A percentile compares a stretch with the other conserved stretches of the same genome.
phyloP scores from a whole-genome alignment of 352 stramenopile genomes.

The Pythium grandisporangium region DNA sequence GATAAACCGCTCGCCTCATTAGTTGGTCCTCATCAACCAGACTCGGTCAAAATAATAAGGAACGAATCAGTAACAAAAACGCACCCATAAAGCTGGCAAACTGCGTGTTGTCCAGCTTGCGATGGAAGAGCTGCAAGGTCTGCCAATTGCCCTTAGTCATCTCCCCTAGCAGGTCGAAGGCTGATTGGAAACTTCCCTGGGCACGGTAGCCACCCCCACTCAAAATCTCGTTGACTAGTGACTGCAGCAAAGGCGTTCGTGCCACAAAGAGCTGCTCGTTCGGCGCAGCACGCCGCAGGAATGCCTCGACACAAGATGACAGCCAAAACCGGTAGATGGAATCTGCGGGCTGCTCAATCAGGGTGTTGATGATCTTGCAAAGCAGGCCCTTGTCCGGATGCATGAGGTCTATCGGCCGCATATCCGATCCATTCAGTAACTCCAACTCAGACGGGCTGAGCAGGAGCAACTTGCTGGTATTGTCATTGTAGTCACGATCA shows the following conservation, averaged over 20 bases:
- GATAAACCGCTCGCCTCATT: background rate
- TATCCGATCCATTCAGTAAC: slow-evolving; percentile 34
- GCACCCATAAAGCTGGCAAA: slow-evolving; percentile 88
- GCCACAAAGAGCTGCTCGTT: slow-evolving; percentile 90
- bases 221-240: slow-evolving; percentile 86
- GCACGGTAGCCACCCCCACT: slow-evolving; percentile 71
- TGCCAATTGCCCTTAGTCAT: slow-evolving; percentile 92
- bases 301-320: slow-evolving; percentile 94
- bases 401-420: slow-evolving; percentile 42
- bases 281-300: slow-evolving; percentile 79
- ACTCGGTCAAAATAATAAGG: too few species aligned
- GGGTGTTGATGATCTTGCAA: slow-evolving; percentile 84
- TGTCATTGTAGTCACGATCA: slow-evolving; percentile 88
- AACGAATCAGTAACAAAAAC: slow-evolving; percentile 4
- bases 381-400: slow-evolving; percentile 81
- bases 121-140: slow-evolving; percentile 87
- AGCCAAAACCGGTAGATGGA: slow-evolving; percentile 96
- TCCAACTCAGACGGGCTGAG: slow-evolving; percentile 59
- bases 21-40: too few species aligned
- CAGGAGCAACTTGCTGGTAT: slow-evolving; percentile 71
- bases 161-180: slow-evolving; percentile 94
- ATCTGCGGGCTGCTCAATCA: slow-evolving; percentile 87
- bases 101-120: slow-evolving; percentile 74
- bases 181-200: slow-evolving; percentile 91
- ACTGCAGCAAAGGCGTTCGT: slow-evolving; percentile 77